Conservation (phyloP, 2,329 filamentous ascomycete species). For the Cladophialophora psammophila region DNA sequence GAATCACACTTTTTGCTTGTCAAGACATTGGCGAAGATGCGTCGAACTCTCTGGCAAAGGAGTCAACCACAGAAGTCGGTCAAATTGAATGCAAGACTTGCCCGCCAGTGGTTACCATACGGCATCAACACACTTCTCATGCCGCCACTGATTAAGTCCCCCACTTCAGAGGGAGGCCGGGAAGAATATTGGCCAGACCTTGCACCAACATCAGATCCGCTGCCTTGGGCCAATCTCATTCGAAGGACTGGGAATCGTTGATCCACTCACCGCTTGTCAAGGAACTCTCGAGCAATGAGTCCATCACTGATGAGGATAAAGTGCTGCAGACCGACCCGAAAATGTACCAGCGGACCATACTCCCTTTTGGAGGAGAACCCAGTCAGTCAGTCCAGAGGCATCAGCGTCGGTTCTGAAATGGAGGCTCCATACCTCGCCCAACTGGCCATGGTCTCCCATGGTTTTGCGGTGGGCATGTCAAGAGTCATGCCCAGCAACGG, state of each 20-base stretch:
- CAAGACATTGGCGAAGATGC: slow-evolving; percentile 9
- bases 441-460: too few relatives aligned
- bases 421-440: too few relatives aligned
- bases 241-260: neutral
- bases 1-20: slow-evolving; percentile 7
- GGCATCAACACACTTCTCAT: slow-evolving; percentile 19
- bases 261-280: slow-evolving; percentile 14
- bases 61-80: neutral
- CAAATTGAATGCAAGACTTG: neutral
- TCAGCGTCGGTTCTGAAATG: too few relatives aligned
- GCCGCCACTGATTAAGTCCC: slow-evolving; percentile 15
- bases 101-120: slow-evolving; percentile 16
- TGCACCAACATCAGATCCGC: too few relatives aligned
- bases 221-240: too few relatives aligned
- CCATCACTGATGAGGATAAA: slow-evolving; percentile 13
- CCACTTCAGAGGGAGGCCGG: slow-evolving; percentile 18
- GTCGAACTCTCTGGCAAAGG: slow-evolving; percentile 1
- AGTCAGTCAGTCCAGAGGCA: too few relatives aligned
- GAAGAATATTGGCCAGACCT: neutral
- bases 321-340: slow-evolving; percentile 14
- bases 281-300: slow-evolving; percentile 12
- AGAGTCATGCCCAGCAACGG: slow-evolving; percentile 20
- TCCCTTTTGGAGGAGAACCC: neutral
- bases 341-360: slow-evolving; percentile 16
- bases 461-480: neutral